Conservation (phyloP, 139 green algal species). For the Picochlorum sp. region DNA sequence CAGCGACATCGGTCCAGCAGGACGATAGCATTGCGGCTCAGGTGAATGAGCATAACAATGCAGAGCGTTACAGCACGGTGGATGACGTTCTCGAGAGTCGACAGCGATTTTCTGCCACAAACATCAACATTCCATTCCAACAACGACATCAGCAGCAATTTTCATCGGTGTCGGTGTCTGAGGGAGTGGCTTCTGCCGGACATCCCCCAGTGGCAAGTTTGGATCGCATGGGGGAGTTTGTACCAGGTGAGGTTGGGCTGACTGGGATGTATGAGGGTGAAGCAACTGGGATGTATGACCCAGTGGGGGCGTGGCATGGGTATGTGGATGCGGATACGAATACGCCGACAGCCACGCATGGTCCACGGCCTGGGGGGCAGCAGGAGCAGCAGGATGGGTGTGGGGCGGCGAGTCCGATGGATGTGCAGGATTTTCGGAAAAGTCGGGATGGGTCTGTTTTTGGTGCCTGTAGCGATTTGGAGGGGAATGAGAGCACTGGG, state of each 20-base stretch:
- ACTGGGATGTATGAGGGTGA: conserved; percentile 21
- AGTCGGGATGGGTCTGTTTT: neutral
- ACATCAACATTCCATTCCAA: neutral
- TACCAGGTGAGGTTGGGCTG: conserved; percentile 2
- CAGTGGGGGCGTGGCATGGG: neutral
- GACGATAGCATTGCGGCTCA: conserved; percentile 16
- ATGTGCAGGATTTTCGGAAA: neutral
- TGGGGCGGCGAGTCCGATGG: conserved; percentile 3
- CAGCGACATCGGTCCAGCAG: neutral
- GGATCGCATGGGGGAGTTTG: conserved; percentile 15
- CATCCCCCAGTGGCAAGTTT: neutral
- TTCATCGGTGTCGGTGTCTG: conserved; percentile 1
- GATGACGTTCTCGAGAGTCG: conserved; percentile 13
- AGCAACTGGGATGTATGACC: conserved; percentile 12
- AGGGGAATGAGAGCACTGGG: conserved; percentile 4
- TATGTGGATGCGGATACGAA: conserved; percentile 3
- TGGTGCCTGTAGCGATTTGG: neutral
- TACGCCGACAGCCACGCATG: neutral
- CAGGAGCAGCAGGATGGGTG: neutral
- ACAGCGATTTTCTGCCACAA: neutral
- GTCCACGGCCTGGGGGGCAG: neutral
- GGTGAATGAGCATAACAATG: conserved; percentile 5
- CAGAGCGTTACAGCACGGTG: conserved; percentile 9
- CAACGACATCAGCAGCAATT: neutral
- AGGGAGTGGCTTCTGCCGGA: conserved; percentile 22